Conservation (phyloP, 495 filamentous ascomycete species). For the Neurospora sp. region DNA sequence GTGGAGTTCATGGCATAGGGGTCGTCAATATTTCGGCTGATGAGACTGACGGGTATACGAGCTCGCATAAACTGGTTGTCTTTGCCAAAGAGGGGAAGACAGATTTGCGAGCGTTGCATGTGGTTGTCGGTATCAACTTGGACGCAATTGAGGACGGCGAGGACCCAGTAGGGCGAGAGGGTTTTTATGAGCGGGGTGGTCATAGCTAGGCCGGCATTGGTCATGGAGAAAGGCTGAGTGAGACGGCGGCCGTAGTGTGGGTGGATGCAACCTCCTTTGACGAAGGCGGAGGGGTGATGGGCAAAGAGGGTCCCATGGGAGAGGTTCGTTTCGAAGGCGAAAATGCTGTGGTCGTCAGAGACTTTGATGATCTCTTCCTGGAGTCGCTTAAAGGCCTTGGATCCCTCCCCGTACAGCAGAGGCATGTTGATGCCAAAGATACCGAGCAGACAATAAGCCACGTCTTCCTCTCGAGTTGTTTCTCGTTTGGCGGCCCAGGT, state of each 20-base stretch:
- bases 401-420: slow-evolving; percentile 34
- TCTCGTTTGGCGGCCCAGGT: slow-evolving; percentile 26
- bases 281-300: slow-evolving; percentile 12
- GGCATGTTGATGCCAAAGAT: slow-evolving; percentile 38
- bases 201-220: slow-evolving; percentile 19
- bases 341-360: slow-evolving; percentile 15
- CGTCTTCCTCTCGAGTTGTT: slow-evolving; percentile 28
- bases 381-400: slow-evolving; percentile 14
- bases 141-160: slow-evolving; percentile 18
- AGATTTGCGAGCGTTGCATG: slow-evolving; percentile 11
- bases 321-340: slow-evolving; percentile 10
- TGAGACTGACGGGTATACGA: slow-evolving; percentile 11
- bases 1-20: not conserved
- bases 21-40: slow-evolving; percentile 8
- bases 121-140: slow-evolving; percentile 4
- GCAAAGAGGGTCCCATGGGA: slow-evolving; percentile 13
- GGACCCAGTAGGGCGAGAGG: slow-evolving; percentile 19
- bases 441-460: slow-evolving; percentile 34
- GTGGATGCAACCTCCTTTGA: slow-evolving; percentile 2
- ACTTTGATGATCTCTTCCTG: slow-evolving; percentile 21
- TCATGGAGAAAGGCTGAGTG: slow-evolving; percentile 15
- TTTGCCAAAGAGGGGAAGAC: slow-evolving; percentile 16
- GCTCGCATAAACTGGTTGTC: slow-evolving; percentile 18
- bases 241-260: slow-evolving; percentile 7
- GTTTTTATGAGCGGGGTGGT: slow-evolving; percentile 16